Evolutionary conservation across 2,329 filamentous ascomycete species (phyloP), one percentile per base, ranked within the genome.

Genomic region (Colletotrichum simmondsii): DNA sequence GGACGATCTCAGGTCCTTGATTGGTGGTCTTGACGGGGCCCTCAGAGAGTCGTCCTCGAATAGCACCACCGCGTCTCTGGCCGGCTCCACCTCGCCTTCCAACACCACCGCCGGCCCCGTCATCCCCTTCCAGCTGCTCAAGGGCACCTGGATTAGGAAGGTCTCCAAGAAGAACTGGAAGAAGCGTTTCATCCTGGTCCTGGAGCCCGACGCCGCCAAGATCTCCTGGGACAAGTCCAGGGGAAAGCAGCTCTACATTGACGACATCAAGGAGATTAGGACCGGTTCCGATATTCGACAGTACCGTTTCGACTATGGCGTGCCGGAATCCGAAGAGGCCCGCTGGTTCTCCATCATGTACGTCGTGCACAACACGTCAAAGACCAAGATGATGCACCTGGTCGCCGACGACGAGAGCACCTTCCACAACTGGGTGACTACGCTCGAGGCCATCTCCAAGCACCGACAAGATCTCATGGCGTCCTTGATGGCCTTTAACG

Each of bases 281-380:
- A 91, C 92, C 42, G 95, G 94, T 22, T 89, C 90, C 14, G 94
- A 98, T 80, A 94, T 96, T 22, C 91, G 94, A 70, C 96, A 97
- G 80, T 97, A 98, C 80, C 93, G 94, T 54, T 92, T 96, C 77
- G 95, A 98, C 81, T 94, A 93, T 79, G 90, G 91, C 52, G 85
- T 97, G 26, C 85, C 92, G 0, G 89, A 92, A 64, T 85, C 90
- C 6, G 89, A 91, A 52, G 93, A 95, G 77, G 84, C 88, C 8
- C 90, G 91, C 16, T 97, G 95, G 90, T 96, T 98, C 79, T 97
- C 95, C 32, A 95, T 99, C 76, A 90, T 98, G 65, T 98, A 98
- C 81, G 90, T 91, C 0, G 89, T 94, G 49, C 92, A 93, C 0
- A 93, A 95, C 77, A 93, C 92, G 74, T 92, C 92, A 10, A 96